Percentiles rank a stretch among this genome's conserved stretches.
Evolutionary conservation across 164 flowering plant species (phyloP).

Genomic region (Annona cherimola): DNA sequence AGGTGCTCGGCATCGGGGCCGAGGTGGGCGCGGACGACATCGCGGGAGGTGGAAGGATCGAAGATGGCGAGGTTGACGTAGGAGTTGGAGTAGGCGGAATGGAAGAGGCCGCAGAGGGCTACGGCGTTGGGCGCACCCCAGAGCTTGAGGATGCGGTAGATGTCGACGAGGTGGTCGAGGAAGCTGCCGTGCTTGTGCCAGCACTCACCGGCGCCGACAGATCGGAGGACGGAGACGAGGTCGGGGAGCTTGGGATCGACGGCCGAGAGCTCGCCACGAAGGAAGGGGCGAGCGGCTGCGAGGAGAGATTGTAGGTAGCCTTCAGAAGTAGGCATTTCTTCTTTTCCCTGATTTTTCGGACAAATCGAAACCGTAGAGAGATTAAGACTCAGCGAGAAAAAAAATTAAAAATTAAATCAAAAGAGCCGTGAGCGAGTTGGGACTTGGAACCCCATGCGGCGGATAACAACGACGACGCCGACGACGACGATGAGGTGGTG

Average conservation of each 20-base stretch:
- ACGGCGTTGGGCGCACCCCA: slow-evolving; percentile 62
- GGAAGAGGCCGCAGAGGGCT: slow-evolving; percentile 91
- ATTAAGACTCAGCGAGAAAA: too few relatives aligned
- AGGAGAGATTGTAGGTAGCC: slow-evolving; percentile 34
- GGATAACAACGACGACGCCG: too few relatives aligned
- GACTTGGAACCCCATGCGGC: too few relatives aligned
- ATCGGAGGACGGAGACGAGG: slow-evolving; percentile 57
- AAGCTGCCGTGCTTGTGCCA: slow-evolving; percentile 99
- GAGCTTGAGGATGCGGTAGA: slow-evolving; percentile 60
- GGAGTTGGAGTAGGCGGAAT: slow-evolving; percentile 96
- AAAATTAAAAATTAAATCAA: too few relatives aligned
- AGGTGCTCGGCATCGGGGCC: slow-evolving; percentile 75
- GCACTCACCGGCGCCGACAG: slow-evolving; percentile 93
- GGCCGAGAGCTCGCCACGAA: slow-evolving; percentile 60
- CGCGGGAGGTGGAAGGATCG: slow-evolving; percentile 73
- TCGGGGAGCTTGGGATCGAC: slow-evolving; percentile 59
- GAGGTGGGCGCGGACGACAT: slow-evolving; percentile 56
- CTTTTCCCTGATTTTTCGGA: too few relatives aligned
- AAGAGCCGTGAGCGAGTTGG: too few relatives aligned
- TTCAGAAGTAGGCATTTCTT: slow-evolving; percentile 6
- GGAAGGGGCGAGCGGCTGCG: slow-evolving; percentile 63
- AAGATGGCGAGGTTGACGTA: slow-evolving; percentile 95
- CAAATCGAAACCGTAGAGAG: too few relatives aligned
- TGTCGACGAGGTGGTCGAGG: slow-evolving; percentile 79
- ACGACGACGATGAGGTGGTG: too few relatives aligned